phyloP scores from a whole-genome alignment of 371 early-diverging fungal species.

The Circinella umbellata region DNA sequence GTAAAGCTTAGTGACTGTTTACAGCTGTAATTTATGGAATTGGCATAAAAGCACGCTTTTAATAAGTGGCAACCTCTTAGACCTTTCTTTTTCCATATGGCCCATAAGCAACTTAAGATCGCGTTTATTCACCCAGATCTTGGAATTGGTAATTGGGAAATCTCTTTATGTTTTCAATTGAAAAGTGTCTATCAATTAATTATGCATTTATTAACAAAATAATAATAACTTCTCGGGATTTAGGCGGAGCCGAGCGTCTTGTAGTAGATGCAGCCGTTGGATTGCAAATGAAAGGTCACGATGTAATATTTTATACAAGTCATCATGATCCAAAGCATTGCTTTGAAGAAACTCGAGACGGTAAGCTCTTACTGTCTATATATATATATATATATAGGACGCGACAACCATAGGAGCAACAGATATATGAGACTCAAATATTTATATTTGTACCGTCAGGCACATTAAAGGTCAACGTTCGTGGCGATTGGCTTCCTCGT shows the following conservation, averaged over 20 bases:
- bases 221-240: neutral
- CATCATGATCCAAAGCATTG: conserved; percentile 90
- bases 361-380: conserved; percentile 33
- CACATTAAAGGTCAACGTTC: conserved; percentile 77
- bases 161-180: neutral
- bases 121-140: conserved; percentile 93
- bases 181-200: too few relatives aligned
- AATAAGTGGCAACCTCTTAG: too few relatives aligned
- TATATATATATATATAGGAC: neutral
- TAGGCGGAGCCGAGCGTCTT: conserved; percentile 96
- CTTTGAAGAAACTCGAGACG: conserved; percentile 92
- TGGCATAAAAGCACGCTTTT: too few relatives aligned
- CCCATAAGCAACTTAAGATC: conserved; percentile 29
- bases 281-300: conserved; percentile 80
- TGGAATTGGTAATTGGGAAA: conserved; percentile 71
- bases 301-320: conserved; percentile 84
- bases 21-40: too few relatives aligned
- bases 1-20: too few relatives aligned
- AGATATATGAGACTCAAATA: too few relatives aligned
- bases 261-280: conserved; percentile 93
- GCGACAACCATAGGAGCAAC: too few relatives aligned
- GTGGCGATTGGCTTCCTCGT: conserved; percentile 77
- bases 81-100: too few relatives aligned
- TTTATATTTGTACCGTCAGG: conserved; percentile 36
- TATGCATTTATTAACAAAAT: neutral